phyloP scores from a whole-genome alignment of 495 filamentous ascomycete genomes.

The Collariella sp. region DNA sequence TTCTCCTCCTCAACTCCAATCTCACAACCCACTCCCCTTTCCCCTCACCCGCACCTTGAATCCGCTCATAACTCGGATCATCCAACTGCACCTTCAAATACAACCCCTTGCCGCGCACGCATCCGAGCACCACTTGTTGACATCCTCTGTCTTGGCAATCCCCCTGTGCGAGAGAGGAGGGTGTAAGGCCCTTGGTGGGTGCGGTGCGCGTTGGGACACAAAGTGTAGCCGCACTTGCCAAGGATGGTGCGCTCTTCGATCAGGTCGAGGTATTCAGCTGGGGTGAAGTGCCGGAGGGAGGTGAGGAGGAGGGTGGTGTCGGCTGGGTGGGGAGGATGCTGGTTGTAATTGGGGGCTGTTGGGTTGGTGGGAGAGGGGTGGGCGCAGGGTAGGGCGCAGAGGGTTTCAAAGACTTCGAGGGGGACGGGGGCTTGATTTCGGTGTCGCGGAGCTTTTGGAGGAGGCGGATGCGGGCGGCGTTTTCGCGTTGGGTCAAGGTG shows the following conservation, averaged over 20 bases:
- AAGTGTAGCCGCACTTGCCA: slow-evolving; percentile 67
- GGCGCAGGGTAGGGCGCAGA: slow-evolving; percentile 58
- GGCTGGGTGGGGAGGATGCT: slow-evolving; percentile 36
- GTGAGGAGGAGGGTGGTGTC: slow-evolving; percentile 52
- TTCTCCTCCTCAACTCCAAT: slow-evolving; percentile 34
- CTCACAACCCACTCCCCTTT: slow-evolving; percentile 29
- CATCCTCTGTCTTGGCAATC: slow-evolving; percentile 49
- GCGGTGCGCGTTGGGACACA: slow-evolving; percentile 46
- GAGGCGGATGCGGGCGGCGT: slow-evolving; percentile 39
- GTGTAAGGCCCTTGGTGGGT: slow-evolving; percentile 13
- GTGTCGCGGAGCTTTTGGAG: slow-evolving; percentile 56
- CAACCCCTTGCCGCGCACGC: slow-evolving; percentile 65
- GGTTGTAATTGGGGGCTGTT: slow-evolving; percentile 44
- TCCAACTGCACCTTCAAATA: slow-evolving; percentile 80
- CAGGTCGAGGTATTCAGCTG: slow-evolving; percentile 75
- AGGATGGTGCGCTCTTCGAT: slow-evolving; percentile 80
- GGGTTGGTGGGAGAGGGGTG: slow-evolving; percentile 48
- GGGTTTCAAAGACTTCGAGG: slow-evolving; percentile 52
- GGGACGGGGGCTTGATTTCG: slow-evolving; percentile 54
- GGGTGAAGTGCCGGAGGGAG: slow-evolving; percentile 62
- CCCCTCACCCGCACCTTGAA: not conserved
- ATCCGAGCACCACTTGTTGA: slow-evolving; percentile 84
- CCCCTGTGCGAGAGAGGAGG: slow-evolving; percentile 11
- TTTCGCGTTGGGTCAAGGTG: slow-evolving; percentile 37
- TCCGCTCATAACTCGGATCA: slow-evolving; percentile 21